A percentile compares a stretch with the other conserved stretches of the same genome.
Conservation (phyloP, 1,284 basidiomycete species). For the Lentinula novae-zelandiae region DNA sequence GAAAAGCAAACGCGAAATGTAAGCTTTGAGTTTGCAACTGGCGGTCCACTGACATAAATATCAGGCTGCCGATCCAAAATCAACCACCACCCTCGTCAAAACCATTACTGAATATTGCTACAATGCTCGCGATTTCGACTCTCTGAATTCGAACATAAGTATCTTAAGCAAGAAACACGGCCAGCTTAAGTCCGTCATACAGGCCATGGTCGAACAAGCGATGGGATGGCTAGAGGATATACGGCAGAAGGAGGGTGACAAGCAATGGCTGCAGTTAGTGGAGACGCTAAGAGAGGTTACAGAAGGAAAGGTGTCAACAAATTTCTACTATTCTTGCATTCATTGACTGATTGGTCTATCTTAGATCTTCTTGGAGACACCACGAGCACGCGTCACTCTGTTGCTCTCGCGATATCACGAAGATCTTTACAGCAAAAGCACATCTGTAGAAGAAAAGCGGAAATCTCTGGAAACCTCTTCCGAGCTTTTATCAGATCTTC, state of each 20-base stretch:
- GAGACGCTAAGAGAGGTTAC: conserved; percentile 90
- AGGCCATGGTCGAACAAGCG: conserved; percentile 85
- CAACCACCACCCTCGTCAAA: conserved; percentile 85
- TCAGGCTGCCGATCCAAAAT: conserved; percentile 89
- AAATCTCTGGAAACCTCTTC: conserved; percentile 80
- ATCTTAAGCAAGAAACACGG: conserved; percentile 95
- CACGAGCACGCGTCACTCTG: conserved; percentile 90
- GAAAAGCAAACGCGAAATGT: conserved; percentile 99
- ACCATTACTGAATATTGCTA: conserved; percentile 72
- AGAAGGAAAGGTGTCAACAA: conserved; percentile 80
- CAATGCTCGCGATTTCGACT: conserved; percentile 63
- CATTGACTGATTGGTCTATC: conserved; percentile 3
- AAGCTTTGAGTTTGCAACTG: conserved; percentile 21
- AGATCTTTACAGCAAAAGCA: conserved; percentile 44
- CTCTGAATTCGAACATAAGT: conserved; percentile 73
- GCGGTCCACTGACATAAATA: background rate
- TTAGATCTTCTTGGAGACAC: conserved; percentile 96
- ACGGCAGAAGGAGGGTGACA: conserved; percentile 60
- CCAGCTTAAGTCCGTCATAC: conserved; percentile 88
- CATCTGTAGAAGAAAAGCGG: conserved; percentile 44
- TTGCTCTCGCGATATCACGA: conserved; percentile 85
- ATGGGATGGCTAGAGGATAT: conserved; percentile 81
- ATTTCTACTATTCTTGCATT: background rate
- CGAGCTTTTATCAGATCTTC: conserved; percentile 89
- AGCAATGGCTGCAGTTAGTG: conserved; percentile 83